A percentile compares a stretch with the other conserved stretches of the same genome.
Conservation (phyloP, 1,284 basidiomycete genomes). For the Malassezia pachydermatis region DNA sequence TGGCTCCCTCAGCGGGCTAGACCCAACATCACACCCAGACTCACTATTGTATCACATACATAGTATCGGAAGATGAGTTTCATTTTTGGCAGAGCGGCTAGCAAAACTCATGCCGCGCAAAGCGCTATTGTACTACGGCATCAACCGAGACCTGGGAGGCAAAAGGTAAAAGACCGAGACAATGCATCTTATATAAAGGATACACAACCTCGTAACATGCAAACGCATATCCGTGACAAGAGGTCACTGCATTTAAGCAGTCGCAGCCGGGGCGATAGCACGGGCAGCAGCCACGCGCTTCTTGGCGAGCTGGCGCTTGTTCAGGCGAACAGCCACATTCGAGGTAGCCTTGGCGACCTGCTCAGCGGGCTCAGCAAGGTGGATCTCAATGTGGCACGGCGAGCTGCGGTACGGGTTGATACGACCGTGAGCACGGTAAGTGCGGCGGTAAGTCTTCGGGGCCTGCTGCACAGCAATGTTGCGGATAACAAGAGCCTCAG, state of each 20-base stretch:
- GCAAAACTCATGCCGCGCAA: neutral
- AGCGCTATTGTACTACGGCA: conserved; percentile 18
- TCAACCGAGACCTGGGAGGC: conserved; percentile 12
- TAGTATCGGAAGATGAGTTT: neutral
- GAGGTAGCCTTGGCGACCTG: conserved; percentile 44
- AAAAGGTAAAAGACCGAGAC: no score
- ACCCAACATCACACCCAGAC: no score
- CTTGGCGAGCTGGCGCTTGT: conserved; percentile 46
- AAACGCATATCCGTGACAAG: neutral
- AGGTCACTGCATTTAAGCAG: conserved; percentile 9
- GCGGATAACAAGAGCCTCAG: conserved; percentile 86
- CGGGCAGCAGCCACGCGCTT: conserved; percentile 39
- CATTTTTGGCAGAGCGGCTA: conserved; percentile 8
- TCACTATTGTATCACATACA: neutral
- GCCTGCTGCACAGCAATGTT: conserved; percentile 98
- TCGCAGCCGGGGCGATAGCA: conserved; percentile 14
- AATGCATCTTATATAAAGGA: neutral
- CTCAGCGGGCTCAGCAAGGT: conserved; percentile 37
- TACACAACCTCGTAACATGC: neutral
- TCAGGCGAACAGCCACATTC: conserved; percentile 28
- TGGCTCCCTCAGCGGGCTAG: no score
- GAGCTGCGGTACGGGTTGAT: conserved; percentile 63
- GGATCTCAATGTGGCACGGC: conserved; percentile 80
- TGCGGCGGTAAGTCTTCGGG: conserved; percentile 99
- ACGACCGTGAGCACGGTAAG: conserved; percentile 95